Evolutionary conservation across 495 filamentous ascomycete species (phyloP), one percentile per base, ranked within the genome.

Genomic region (Hypoxylon fragiforme): DNA sequence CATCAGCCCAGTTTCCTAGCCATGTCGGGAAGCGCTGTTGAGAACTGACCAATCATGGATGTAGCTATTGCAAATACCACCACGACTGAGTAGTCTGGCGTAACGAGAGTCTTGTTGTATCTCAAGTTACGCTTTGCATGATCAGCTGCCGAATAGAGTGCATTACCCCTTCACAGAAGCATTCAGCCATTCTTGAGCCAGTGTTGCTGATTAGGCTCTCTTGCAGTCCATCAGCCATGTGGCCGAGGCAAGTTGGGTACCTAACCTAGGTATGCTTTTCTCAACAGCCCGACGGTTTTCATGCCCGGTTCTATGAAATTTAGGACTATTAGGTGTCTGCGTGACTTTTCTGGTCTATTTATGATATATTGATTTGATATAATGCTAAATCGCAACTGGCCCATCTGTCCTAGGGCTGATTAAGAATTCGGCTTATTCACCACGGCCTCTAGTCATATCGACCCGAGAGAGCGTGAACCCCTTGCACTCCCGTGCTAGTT

Each of bases 321-420:
- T 22, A 43, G 37, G 46, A 46, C 34, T 51, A 20, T 20, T 14
- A 42, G 12, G n/a, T 48, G 20, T 37, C 37, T 70, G 69, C 71
- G 69, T 71, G 50, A 69, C 72, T 71, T 69, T 42, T 57, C 63
- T 55, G 31, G 52, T 62, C 59, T 70, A 57, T 57, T 60, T 60
- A 50, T 47, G 44, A 57, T 68, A 73, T 66, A 70, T 69, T 68
- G 43, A 58, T 28, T 60, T 41, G 63, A 66, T 70, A 69, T 70
- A 70, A 55, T 50, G 50, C 45, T 36, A 34, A 59, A 19, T 39
- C 38, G 34, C 39, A 43, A 67, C 47, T 68, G 57, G 60, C 50
- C 60, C 50, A 35, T 26, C n/a, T 49, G 16, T 30, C 32, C 34
- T 54, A 44, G 39, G 59, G 54, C 14, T 32, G 26, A 21, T 45